phyloP scores from a whole-genome alignment of 2,329 filamentous ascomycete species.

The Ophiostoma australiae region DNA sequence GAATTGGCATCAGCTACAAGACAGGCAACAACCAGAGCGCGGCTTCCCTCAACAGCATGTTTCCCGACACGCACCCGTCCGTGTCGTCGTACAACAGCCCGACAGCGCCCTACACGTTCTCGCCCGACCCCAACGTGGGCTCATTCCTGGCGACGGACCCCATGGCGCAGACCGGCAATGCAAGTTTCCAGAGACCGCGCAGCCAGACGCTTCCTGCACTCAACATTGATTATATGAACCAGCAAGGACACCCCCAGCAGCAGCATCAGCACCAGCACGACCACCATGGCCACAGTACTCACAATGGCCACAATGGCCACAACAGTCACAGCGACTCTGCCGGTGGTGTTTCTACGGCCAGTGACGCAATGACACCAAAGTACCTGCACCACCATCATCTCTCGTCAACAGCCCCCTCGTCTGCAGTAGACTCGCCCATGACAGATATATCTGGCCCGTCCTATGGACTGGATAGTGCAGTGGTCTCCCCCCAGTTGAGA shows the following conservation, averaged over 20 bases:
- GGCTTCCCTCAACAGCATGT: constrained; percentile 62
- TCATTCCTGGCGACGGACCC: constrained; percentile 52
- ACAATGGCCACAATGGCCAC: not conserved
- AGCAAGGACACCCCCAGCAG: constrained; percentile 39
- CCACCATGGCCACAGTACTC: not conserved
- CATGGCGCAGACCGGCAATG: constrained; percentile 37
- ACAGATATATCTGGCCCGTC: constrained; percentile 42
- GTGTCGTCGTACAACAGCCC: constrained; percentile 66
- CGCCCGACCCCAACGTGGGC: constrained; percentile 65
- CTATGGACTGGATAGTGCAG: constrained; percentile 39
- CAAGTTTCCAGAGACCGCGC: constrained; percentile 67
- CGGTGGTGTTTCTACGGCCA: not conserved
- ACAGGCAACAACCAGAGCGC: constrained; percentile 42
- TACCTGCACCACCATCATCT: constrained; percentile 54
- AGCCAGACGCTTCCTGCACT: constrained; percentile 82
- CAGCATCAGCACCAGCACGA: constrained; percentile 19
- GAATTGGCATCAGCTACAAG: constrained; percentile 42
- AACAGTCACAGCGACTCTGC: not conserved
- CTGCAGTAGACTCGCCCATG: constrained; percentile 49
- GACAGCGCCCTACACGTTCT: constrained; percentile 68
- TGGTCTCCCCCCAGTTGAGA: constrained; percentile 43
- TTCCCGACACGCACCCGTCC: constrained; percentile 52
- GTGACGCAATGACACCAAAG: constrained; percentile 42
- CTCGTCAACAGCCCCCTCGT: constrained; percentile 46
- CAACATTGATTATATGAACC: constrained; percentile 55